A percentile compares a stretch with the other conserved stretches of the same genome.
Evolutionary conservation across 495 filamentous ascomycete species (phyloP).

Genomic region (Extremus antarcticus): DNA sequence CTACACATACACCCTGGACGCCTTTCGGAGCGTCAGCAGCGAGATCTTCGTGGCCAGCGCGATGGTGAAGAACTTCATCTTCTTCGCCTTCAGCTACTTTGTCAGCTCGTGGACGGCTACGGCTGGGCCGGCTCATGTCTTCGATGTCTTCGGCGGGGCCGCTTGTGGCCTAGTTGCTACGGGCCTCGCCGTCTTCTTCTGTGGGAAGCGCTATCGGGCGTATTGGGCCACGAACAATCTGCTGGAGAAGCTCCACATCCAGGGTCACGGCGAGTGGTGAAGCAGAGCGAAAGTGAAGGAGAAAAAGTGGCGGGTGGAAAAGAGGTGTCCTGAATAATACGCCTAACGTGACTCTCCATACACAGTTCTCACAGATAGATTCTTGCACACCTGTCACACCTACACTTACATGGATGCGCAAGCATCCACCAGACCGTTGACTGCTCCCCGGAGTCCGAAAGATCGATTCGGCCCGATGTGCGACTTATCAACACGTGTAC

Average conservation of each 20-base stretch:
- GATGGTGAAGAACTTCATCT: constrained; percentile 2
- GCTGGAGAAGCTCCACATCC: neutral
- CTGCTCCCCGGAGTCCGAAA: too few relatives aligned
- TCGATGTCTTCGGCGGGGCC: neutral
- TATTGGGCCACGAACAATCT: neutral
- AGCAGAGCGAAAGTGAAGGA: too few relatives aligned
- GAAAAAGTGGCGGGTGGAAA: too few relatives aligned
- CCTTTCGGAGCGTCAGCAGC: constrained; percentile 16
- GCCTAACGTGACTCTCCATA: too few relatives aligned
- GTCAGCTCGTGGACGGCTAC: neutral
- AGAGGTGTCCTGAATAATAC: too few relatives aligned
- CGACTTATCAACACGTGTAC: too few relatives aligned
- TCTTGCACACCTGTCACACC: too few relatives aligned
- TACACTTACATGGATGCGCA: too few relatives aligned
- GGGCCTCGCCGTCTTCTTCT: neutral
- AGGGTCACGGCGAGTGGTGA: neutral
- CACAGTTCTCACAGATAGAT: too few relatives aligned
- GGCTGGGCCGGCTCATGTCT: neutral
- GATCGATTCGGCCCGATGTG: too few relatives aligned
- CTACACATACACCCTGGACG: constrained; percentile 15
- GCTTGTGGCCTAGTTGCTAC: neutral
- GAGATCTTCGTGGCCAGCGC: constrained; percentile 24
- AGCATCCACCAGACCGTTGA: too few relatives aligned
- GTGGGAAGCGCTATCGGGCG: neutral
- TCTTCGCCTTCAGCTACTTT: neutral